Evolutionary conservation across 495 filamentous ascomycete species (phyloP).

Genomic region (Lasiosphaeris hirsuta): DNA sequence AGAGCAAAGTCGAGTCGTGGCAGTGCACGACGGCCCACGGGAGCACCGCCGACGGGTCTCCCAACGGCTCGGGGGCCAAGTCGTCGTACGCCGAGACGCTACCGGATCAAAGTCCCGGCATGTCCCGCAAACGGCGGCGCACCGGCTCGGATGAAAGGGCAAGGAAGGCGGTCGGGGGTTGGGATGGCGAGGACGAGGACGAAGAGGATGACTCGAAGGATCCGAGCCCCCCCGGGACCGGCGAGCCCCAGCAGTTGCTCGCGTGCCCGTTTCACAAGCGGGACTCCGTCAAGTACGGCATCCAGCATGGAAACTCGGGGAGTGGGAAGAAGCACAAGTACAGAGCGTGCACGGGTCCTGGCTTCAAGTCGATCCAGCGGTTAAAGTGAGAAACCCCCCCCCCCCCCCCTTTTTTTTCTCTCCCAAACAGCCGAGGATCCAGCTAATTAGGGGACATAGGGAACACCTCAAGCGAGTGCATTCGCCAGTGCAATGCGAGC

Average conservation of each 20-base stretch:
- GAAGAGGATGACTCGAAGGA: slow-evolving; percentile 15
- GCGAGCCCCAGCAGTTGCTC: slow-evolving; percentile 10
- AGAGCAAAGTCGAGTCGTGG: slow-evolving; percentile 26
- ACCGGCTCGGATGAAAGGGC: slow-evolving; percentile 13
- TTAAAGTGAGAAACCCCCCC: slow-evolving; percentile 20
- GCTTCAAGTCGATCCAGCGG: slow-evolving; percentile 27
- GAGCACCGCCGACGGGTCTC: slow-evolving; percentile 10
- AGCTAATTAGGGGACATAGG: slow-evolving; percentile 13
- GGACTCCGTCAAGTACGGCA: slow-evolving; percentile 25
- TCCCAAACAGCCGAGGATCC: neutral
- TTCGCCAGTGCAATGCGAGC: slow-evolving; percentile 26
- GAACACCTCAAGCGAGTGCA: slow-evolving; percentile 27
- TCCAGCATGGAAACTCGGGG: slow-evolving; percentile 18
- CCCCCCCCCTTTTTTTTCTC: too few species aligned
- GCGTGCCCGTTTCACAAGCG: slow-evolving; percentile 27
- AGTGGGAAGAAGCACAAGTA: slow-evolving; percentile 24
- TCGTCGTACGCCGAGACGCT: slow-evolving; percentile 7
- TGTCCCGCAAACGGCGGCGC: slow-evolving; percentile 18
- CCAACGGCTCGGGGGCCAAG: slow-evolving; percentile 5
- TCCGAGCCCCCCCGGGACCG: slow-evolving; percentile 3
- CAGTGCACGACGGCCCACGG: slow-evolving; percentile 13
- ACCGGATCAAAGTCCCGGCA: slow-evolving; percentile 5
- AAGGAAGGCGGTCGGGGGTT: slow-evolving; percentile 2
- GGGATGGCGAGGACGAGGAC: slow-evolving; percentile 19
- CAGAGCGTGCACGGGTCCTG: slow-evolving; percentile 23